phyloP scores from a whole-genome alignment of 768 basidiomycete genomes.

The Russula emetica region DNA sequence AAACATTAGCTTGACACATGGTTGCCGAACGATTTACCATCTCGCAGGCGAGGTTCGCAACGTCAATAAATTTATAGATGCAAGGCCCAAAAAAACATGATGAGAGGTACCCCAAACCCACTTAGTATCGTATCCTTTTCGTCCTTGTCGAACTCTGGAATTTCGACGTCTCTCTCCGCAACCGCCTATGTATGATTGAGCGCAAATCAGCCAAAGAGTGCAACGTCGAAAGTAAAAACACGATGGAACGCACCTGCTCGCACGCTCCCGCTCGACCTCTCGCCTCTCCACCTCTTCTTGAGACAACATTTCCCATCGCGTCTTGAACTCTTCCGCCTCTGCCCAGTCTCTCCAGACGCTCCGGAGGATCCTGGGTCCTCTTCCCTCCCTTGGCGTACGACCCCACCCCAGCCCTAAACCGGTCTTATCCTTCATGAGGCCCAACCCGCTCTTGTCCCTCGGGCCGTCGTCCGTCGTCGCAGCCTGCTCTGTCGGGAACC shows the following conservation, averaged over 20 bases:
- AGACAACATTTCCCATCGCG: conserved; percentile 79
- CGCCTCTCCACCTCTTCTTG: conserved; percentile 89
- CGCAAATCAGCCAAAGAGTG: conserved; percentile 5
- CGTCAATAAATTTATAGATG: neutral
- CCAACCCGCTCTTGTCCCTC: conserved; percentile 48
- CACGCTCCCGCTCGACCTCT: conserved; percentile 83
- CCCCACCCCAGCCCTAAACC: conserved; percentile 75
- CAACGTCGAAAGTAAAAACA: neutral
- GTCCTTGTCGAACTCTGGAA: conserved; percentile 45
- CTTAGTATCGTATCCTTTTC: conserved; percentile 29
- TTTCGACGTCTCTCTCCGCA: conserved; percentile 63
- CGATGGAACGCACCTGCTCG: conserved; percentile 53
- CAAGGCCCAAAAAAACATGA: neutral
- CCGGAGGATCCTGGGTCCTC: conserved; percentile 75
- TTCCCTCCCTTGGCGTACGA: conserved; percentile 68
- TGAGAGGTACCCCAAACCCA: neutral
- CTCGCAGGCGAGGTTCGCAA: neutral
- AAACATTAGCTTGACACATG: neutral
- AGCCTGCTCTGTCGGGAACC: conserved; percentile 40
- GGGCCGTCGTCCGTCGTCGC: conserved; percentile 34
- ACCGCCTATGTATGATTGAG: conserved; percentile 39
- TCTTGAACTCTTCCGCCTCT: conserved; percentile 86
- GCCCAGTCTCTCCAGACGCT: conserved; percentile 96
- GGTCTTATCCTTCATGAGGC: conserved; percentile 73
- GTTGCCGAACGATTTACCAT: too few species aligned